Conservation (phyloP, 345 rosid species). For the Salix purpurea region DNA sequence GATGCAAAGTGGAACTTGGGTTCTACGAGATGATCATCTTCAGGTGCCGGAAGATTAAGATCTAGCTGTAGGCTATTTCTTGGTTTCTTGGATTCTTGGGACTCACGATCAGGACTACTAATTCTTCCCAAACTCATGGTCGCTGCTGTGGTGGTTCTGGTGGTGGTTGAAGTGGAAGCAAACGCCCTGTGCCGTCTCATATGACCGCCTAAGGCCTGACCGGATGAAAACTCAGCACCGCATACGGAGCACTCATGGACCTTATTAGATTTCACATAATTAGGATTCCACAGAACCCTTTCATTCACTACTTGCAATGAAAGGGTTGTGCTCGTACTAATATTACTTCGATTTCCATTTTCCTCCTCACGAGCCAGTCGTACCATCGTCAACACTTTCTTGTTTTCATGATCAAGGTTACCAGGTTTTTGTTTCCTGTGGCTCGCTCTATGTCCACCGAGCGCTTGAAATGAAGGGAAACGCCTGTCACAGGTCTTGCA, state of each 20-base stretch:
- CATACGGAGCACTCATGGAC: conserved; percentile 88
- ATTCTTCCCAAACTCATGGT: conserved; percentile 11
- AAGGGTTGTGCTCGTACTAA: conserved; percentile 37
- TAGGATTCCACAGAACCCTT: conserved; percentile 8
- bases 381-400: conserved; percentile 5
- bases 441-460: conserved; percentile 33
- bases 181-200: conserved; percentile 82
- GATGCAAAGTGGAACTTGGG: conserved; percentile 15
- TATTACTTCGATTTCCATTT: background rate
- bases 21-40: conserved; percentile 21
- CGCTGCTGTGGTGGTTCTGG: background rate
- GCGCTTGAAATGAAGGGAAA: conserved; percentile 36
- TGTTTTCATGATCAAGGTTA: conserved; percentile 14
- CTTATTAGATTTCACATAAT: conserved; percentile 32
- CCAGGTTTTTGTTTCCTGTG: conserved; percentile 19
- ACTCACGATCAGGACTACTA: conserved; percentile 13
- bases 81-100: conserved; percentile 41
- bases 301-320: conserved; percentile 42
- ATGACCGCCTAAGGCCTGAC: conserved; percentile 97
- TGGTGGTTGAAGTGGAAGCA: background rate
- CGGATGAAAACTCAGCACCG: conserved; percentile 83
- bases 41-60: conserved; percentile 28
- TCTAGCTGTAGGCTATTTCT: conserved; percentile 11
- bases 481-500: conserved; percentile 29
- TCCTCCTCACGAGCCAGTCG: background rate